A percentile compares a stretch with the other conserved stretches of the same genome.
Evolutionary conservation across 192 early-diverging fungal species (phyloP).

Genomic region (Geranomyces michiganensis): DNA sequence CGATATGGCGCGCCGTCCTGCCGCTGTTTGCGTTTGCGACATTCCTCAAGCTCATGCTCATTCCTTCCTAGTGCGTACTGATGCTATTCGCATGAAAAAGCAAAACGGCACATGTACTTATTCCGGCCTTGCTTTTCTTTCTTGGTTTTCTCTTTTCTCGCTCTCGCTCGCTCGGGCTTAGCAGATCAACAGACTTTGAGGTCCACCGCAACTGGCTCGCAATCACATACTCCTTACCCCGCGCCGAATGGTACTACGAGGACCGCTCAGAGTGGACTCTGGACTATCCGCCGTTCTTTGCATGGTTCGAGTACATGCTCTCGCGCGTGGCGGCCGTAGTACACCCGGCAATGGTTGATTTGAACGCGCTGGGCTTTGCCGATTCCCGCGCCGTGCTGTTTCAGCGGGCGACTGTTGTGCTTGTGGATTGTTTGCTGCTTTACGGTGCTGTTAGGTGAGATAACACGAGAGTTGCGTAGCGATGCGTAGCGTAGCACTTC

Average conservation of each 20-base stretch:
- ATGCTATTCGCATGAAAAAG: too few relatives aligned
- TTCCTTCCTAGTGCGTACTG: slow-evolving; percentile 70
- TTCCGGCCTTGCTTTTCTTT: not conserved
- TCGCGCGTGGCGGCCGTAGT: slow-evolving; percentile 59
- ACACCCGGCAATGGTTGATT: slow-evolving; percentile 77
- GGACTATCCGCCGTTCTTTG: slow-evolving; percentile 98
- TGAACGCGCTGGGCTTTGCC: slow-evolving; percentile 70
- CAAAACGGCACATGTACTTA: not conserved
- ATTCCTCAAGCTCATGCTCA: slow-evolving; percentile 66
- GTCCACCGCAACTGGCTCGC: slow-evolving; percentile 98
- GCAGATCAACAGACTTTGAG: slow-evolving; percentile 95
- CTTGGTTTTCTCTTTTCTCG: not conserved
- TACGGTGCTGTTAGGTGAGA: slow-evolving; percentile 62
- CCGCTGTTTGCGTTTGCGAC: slow-evolving; percentile 38
- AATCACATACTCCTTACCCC: slow-evolving; percentile 82
- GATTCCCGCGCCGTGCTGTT: slow-evolving; percentile 72
- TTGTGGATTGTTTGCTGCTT: slow-evolving; percentile 79
- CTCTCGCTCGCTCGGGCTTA: not conserved
- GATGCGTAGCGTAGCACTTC: too few relatives aligned
- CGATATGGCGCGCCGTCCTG: slow-evolving; percentile 5
- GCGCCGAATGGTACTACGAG: slow-evolving; percentile 86
- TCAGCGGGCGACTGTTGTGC: slow-evolving; percentile 81
- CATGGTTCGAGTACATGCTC: slow-evolving; percentile 88
- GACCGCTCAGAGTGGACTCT: slow-evolving; percentile 88
- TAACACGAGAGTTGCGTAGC: too few relatives aligned